These are phyloP conservation scores for Psophocarpus tetragonolobus DNA, from an alignment of 306 rosid genomes.

Conservation along the genomic window DNA sequence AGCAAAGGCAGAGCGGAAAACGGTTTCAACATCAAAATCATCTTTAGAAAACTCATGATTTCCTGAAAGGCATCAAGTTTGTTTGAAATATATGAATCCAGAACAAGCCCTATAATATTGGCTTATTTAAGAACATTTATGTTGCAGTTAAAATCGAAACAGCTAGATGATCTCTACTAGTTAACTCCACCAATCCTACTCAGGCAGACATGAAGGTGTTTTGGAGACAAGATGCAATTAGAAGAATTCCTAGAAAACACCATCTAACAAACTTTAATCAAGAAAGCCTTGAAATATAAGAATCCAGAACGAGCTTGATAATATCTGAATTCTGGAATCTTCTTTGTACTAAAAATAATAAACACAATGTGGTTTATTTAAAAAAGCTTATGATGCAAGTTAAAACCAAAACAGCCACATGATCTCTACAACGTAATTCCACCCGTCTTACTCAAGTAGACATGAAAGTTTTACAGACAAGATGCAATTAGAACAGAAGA, in stretches of 20 bases:
- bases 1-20: constrained; percentile 65
- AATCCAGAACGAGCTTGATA: constrained; percentile 10
- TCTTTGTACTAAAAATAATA: constrained; percentile 15
- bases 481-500: background rate
- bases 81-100: constrained; percentile 7
- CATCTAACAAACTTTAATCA: background rate
- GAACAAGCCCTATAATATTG: constrained; percentile 8
- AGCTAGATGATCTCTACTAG: background rate
- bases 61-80: constrained; percentile 44
- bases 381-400: constrained; percentile 28
- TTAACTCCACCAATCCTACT: background rate
- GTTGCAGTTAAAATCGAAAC: constrained; percentile 26
- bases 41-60: constrained; percentile 62
- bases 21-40: constrained; percentile 60
- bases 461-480: background rate
- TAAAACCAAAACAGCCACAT: constrained; percentile 14
- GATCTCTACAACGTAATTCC: background rate
- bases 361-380: background rate
- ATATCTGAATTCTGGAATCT: background rate
- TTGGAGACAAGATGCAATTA: constrained; percentile 2
- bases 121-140: constrained; percentile 16
- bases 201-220: background rate
- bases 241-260: background rate
- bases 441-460: background rate
- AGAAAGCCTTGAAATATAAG: background rate